Base-by-base conservation (phyloP, 2,329 filamentous ascomycete species). In the Sporothrix luriei region DNA sequence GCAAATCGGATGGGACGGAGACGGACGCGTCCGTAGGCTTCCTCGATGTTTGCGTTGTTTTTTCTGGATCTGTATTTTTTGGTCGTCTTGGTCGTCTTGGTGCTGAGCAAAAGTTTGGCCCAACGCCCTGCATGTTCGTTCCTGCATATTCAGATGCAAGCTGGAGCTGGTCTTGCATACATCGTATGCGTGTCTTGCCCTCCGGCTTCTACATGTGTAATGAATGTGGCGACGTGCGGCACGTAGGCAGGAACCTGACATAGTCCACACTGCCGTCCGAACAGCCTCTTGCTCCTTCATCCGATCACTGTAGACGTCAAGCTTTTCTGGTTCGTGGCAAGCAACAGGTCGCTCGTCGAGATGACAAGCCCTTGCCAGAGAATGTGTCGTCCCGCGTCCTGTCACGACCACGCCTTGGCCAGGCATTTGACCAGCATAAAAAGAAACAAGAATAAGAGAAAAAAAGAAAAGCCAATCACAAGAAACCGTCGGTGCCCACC, bases 1-100 rank as follows among this genome's bases (percentile, higher is more conserved):
- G 43, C 62, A 66, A 43, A 40, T 43, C 64, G 48, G 64, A 66
- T 54, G 43, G 64, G 49, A 49, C 48, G 64, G 64, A 38, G 33
- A 38, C 11, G 14, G 43, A 33, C 5, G 40, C 19, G 4, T 65
- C 21, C n/a, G 7, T 64, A 33, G 1, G 5, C 48, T 24, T 48
- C 40, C 16, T 55, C 24, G 11, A 11, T 21, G 21, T 26, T n/a
- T 6, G 29, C 29, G 29, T 33, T 33, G 29, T 33, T 49, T 19
- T 6, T 26, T 21, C 24, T 26, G n/a, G n/a, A n/a, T 7, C 9
- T 48, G 14, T 24, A 16, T 21, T 21, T 29, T 14, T 38, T 21
- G 7, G 5, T 38, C 3, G 14, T 19, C 13, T 21, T 19, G 24
- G 24, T 55, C 10, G 2, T 1, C 52, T 40, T 46, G 57, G 38